A percentile compares a stretch with the other conserved stretches of the same genome.
phyloP scores from a whole-genome alignment of 352 stramenopile species.

The Globisporangium spinosum region DNA sequence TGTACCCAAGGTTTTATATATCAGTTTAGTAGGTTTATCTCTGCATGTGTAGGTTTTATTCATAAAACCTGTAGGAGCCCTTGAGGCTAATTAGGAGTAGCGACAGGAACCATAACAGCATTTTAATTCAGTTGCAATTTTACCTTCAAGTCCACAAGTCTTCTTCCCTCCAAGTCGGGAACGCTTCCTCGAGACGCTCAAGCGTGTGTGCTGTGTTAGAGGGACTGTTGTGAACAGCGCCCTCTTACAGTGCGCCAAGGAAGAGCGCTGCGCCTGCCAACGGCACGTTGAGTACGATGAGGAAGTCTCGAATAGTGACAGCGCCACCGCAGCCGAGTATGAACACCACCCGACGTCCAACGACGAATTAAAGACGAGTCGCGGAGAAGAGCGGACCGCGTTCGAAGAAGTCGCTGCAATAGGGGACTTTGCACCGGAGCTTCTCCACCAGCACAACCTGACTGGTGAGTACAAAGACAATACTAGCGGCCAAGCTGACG shows the following conservation, averaged over 20 bases:
- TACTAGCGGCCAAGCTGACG: background rate
- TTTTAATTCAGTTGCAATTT: too few relatives aligned
- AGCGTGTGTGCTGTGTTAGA: too few relatives aligned
- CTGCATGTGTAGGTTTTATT: too few relatives aligned
- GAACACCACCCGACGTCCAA: slow-evolving; percentile 66
- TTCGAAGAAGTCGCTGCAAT: slow-evolving; percentile 54
- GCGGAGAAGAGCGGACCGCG: slow-evolving; percentile 31
- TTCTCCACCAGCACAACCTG: slow-evolving; percentile 33
- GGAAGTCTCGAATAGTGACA: slow-evolving; percentile 30
- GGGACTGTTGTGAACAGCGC: too few relatives aligned
- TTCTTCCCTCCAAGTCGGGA: too few relatives aligned
- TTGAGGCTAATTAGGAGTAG: too few relatives aligned
- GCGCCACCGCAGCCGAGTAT: slow-evolving; percentile 31
- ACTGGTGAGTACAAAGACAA: slow-evolving; percentile 12
- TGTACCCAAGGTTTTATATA: too few relatives aligned
- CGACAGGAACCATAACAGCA: too few relatives aligned
- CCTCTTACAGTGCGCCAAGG: slow-evolving; percentile 48
- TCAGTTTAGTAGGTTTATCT: too few relatives aligned
- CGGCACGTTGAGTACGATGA: slow-evolving; percentile 82
- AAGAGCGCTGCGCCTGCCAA: slow-evolving; percentile 90
- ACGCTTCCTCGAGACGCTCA: too few relatives aligned
- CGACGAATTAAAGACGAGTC: slow-evolving; percentile 55
- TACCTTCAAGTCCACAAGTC: too few relatives aligned
- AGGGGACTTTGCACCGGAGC: slow-evolving; percentile 64
- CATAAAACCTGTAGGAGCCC: too few relatives aligned